phyloP scores from a whole-genome alignment of 2,329 filamentous ascomycete species.

The Dactylonectria macrodidyma region DNA sequence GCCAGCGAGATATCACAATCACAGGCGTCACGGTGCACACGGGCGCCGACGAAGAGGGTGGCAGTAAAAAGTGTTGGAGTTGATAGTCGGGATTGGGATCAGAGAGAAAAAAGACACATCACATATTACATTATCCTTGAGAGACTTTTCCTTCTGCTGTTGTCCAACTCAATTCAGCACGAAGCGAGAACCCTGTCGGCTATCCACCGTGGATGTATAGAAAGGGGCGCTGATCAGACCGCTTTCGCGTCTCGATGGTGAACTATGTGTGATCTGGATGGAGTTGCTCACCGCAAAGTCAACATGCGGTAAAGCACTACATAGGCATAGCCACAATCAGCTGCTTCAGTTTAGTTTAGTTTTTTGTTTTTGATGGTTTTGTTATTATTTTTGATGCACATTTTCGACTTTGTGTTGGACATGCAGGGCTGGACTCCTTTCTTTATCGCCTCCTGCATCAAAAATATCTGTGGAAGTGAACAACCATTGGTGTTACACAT shows the following conservation, averaged over 20 bases:
- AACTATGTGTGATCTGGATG: background rate
- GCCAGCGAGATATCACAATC: conserved; percentile 26
- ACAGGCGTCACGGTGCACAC: conserved; percentile 14
- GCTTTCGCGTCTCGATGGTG: conserved; percentile 15
- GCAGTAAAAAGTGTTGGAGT: conserved; percentile 27
- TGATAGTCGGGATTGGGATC: conserved; percentile 9
- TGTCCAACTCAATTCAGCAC: conserved; percentile 17
- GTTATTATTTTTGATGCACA: background rate
- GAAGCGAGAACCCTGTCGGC: conserved; percentile 16
- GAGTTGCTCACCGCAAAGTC: conserved; percentile 6
- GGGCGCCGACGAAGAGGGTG: conserved; percentile 16
- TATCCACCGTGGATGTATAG: conserved; percentile 15
- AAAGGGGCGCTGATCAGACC: conserved; percentile 17
- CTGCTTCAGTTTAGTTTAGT: background rate
- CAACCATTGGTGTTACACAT: background rate
- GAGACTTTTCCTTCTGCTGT: conserved; percentile 8
- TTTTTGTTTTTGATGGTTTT: conserved; percentile 5
- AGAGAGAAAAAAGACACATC: conserved; percentile 27
- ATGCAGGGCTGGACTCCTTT: conserved; percentile 10
- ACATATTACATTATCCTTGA: background rate
- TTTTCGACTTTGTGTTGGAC: conserved; percentile 4
- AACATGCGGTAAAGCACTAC: conserved; percentile 9
- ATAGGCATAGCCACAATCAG: conserved; percentile 1
- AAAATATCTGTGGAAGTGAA: background rate
- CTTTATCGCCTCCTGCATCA: background rate